Evolutionary conservation across 352 stramenopile species (phyloP).

Genomic region (Phytophthora crassamura): DNA sequence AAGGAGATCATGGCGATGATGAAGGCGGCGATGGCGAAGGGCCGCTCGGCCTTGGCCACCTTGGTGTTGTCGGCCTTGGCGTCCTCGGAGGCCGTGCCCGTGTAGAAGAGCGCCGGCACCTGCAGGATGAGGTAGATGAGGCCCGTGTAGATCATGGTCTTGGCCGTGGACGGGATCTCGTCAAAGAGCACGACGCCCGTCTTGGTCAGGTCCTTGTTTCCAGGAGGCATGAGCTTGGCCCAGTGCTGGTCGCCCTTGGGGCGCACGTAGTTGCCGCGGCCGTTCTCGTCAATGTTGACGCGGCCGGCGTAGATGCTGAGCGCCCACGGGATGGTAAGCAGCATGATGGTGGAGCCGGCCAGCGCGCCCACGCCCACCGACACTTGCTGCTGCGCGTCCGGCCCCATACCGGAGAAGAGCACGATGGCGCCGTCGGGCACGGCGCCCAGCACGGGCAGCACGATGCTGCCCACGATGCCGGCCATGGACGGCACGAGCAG

Average conservation of each 20-base stretch:
- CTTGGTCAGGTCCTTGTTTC: constrained; percentile 64
- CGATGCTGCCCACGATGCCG: constrained; percentile 96
- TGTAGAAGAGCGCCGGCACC: constrained; percentile 91
- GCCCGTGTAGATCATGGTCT: constrained; percentile 93
- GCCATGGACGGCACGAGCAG: constrained; percentile 95
- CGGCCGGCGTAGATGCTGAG: constrained; percentile 93
- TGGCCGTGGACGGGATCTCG: constrained; percentile 90
- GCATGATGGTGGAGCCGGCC: constrained; percentile 99
- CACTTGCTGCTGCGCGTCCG: constrained; percentile 95
- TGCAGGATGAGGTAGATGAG: constrained; percentile 97
- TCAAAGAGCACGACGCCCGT: constrained; percentile 86
- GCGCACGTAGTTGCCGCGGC: constrained; percentile 84
- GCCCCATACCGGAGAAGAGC: constrained; percentile 95
- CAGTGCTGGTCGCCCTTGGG: constrained; percentile 83
- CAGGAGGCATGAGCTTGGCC: constrained; percentile 86
- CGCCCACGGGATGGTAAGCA: constrained; percentile 98
- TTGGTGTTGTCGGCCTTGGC: constrained; percentile 65
- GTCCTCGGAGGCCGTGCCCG: constrained; percentile 68
- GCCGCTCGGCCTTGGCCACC: constrained; percentile 87
- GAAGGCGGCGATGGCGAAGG: constrained; percentile 91
- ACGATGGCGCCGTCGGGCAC: constrained; percentile 98
- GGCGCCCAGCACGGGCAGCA: constrained; percentile 96
- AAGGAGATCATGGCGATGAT: constrained; percentile 92
- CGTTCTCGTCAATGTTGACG: constrained; percentile 94
- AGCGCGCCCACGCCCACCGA: constrained; percentile 97